phyloP scores from a whole-genome alignment of 1,284 basidiomycete species.

The Puccinia polysora region DNA sequence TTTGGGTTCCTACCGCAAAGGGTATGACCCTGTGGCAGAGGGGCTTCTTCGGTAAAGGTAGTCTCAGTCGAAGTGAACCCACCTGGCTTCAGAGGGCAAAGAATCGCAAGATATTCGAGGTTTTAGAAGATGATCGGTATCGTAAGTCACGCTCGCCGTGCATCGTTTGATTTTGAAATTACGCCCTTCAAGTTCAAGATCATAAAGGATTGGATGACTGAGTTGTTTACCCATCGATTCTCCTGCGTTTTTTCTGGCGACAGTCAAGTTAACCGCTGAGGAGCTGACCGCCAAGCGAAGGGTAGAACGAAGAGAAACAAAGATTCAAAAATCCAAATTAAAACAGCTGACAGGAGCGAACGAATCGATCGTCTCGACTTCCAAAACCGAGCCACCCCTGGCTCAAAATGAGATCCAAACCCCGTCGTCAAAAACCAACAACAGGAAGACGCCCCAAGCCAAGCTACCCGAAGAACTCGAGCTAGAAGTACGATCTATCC shows the following conservation, averaged over 20 bases:
- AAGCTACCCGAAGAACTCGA: slow-evolving; percentile 45
- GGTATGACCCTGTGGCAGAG: slow-evolving; percentile 67
- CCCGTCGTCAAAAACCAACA: slow-evolving; percentile 19
- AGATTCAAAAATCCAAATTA: slow-evolving; percentile 61
- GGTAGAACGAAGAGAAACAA: slow-evolving; percentile 80
- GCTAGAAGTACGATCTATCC: slow-evolving; percentile 53
- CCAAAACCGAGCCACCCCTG: slow-evolving; percentile 3
- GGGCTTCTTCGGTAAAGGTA: slow-evolving; percentile 97
- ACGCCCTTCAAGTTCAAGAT: not conserved
- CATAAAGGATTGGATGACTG: not conserved
- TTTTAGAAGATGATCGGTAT: slow-evolving; percentile 49
- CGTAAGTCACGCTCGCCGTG: slow-evolving; percentile 53
- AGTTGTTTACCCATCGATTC: slow-evolving; percentile 45
- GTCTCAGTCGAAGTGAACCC: slow-evolving; percentile 86
- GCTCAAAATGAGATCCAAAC: slow-evolving; percentile 14
- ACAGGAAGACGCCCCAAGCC: not conserved
- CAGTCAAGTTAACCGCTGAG: slow-evolving; percentile 69
- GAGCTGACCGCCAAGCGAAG: slow-evolving; percentile 79
- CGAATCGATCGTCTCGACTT: not conserved
- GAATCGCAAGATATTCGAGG: slow-evolving; percentile 63
- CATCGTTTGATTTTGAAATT: too few relatives aligned
- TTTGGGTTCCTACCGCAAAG: not conserved
- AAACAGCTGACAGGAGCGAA: slow-evolving; percentile 66
- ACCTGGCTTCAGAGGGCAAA: slow-evolving; percentile 67
- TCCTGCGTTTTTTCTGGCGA: slow-evolving; percentile 10